Percentiles rank a stretch among this genome's conserved stretches.
phyloP scores from a whole-genome alignment of 371 early-diverging fungal species.

The Apophysomyces elegans region DNA sequence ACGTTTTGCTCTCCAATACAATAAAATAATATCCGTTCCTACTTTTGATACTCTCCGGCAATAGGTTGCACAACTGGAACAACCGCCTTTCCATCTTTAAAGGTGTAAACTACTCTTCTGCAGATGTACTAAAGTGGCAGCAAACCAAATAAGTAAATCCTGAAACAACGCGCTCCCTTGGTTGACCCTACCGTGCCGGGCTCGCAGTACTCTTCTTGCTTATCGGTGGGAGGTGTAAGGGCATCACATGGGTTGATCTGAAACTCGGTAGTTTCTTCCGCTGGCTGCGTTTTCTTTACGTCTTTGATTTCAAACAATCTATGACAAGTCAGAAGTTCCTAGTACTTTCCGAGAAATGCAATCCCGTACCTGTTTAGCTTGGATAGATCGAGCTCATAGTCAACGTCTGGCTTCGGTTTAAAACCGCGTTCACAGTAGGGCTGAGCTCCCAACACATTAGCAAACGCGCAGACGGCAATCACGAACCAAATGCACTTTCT shows the following conservation, averaged over 20 bases:
- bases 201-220: slow-evolving; percentile 19
- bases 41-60: slow-evolving; percentile 21
- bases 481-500: slow-evolving; percentile 6
- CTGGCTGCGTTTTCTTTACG: slow-evolving; percentile 10
- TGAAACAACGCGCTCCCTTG: background rate
- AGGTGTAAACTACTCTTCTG: slow-evolving; percentile 14
- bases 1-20: background rate
- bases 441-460: slow-evolving; percentile 13
- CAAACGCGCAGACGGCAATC: slow-evolving; percentile 1
- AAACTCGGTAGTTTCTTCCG: background rate
- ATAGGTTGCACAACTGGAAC: slow-evolving; percentile 13
- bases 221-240: slow-evolving; percentile 16
- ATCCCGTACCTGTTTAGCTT: slow-evolving; percentile 22
- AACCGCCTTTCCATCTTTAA: slow-evolving; percentile 12
- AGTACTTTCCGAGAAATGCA: background rate
- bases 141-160: background rate
- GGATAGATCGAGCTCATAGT: slow-evolving; percentile 24
- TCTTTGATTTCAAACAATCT: slow-evolving; percentile 18
- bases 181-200: slow-evolving; percentile 19
- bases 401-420: slow-evolving; percentile 1
- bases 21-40: background rate
- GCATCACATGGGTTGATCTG: slow-evolving; percentile 26
- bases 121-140: slow-evolving; percentile 20
- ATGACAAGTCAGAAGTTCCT: background rate
- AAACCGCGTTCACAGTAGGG: slow-evolving; percentile 17